Conservation (phyloP, 176 grass and related monocot species). For the Panicum miliaceum region DNA sequence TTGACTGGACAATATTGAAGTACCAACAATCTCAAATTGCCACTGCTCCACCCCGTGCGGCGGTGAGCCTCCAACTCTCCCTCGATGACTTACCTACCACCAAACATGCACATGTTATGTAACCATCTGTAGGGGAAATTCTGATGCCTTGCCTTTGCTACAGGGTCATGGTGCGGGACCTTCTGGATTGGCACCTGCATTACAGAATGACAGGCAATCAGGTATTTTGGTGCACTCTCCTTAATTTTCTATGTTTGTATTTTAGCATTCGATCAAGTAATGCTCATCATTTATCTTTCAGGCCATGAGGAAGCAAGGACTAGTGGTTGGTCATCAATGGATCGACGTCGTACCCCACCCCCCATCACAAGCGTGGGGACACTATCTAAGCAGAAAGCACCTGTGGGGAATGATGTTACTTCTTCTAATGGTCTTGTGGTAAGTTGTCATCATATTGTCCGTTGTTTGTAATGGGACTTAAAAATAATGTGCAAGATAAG, state of each 20-base stretch:
- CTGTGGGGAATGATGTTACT: slow-evolving; percentile 69
- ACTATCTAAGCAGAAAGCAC: slow-evolving; percentile 81
- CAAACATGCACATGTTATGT: slow-evolving; percentile 14
- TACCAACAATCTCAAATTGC: slow-evolving; percentile 96
- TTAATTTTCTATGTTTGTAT: background rate
- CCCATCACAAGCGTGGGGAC: slow-evolving; percentile 58
- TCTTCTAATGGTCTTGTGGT: slow-evolving; percentile 67
- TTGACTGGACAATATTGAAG: slow-evolving; percentile 99
- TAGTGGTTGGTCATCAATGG: slow-evolving; percentile 86
- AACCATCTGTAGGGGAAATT: slow-evolving; percentile 19
- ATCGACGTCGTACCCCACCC: slow-evolving; percentile 60
- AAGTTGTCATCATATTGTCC: slow-evolving; percentile 44
- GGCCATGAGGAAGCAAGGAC: slow-evolving; percentile 81
- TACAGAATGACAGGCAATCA: slow-evolving; percentile 81
- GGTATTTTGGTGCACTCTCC: slow-evolving; percentile 47
- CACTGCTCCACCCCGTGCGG: slow-evolving; percentile 70
- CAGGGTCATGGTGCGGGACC: slow-evolving; percentile 80
- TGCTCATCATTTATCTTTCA: slow-evolving; percentile 44
- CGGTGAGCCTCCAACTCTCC: slow-evolving; percentile 45
- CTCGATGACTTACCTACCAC: background rate
- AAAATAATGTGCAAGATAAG: background rate
- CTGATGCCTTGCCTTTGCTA: slow-evolving; percentile 31
- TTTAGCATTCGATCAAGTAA: slow-evolving; percentile 10
- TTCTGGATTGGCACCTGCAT: slow-evolving; percentile 68
- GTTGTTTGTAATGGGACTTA: background rate